Base-by-base conservation (phyloP, 345 rosid genomes). In the Cardamine occulta region DNA sequence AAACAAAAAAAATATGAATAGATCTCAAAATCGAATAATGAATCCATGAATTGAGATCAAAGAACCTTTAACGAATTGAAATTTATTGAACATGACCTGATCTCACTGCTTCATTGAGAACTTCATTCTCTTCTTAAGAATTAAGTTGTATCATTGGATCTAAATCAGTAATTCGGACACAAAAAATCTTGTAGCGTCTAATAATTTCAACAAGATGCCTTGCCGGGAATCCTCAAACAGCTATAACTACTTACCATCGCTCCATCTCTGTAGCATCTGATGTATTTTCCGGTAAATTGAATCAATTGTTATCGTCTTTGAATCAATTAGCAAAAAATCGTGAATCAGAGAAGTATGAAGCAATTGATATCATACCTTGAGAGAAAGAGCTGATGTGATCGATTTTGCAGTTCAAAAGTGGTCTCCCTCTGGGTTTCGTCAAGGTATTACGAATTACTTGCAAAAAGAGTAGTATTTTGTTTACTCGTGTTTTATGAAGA, bases 171-270 rank as follows among this genome's bases (percentile, higher is more conserved):
- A 95, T 82, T 8, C 96, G 87, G 58, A 92, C 96, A 6, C 65
- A 66, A 64, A 84, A 90, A 77, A 74, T 81, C 6, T 72, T 84
- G 68, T 70, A 58, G 44, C 74, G 82, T 63, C 92, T 66, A n/a
- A 92, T 80, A 97, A 92, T 89, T 59, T 95, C 97, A 70, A 92
- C 96, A 70, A 95, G 80, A 80, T 92, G 92, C 75, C 93, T 87
- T 2, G 97, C 99, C 0, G 87, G 87, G 60, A 95, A 95, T 49
- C 97, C 99, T 72, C 99, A 82, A 54, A 93, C 99, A 0, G 97
- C 99, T 0, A 97, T 92, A 58, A 95, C 97, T 40, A 88, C 85
- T 63, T 93, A 92, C 93, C 95, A 89, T 29, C 82, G 82, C 81
- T 81, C 88, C 79, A 60, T 84, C 73, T 78, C 11, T 34, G 71